Evolutionary conservation across 2,329 filamentous ascomycete species (phyloP).

Genomic region (Alternaria gansuensis): DNA sequence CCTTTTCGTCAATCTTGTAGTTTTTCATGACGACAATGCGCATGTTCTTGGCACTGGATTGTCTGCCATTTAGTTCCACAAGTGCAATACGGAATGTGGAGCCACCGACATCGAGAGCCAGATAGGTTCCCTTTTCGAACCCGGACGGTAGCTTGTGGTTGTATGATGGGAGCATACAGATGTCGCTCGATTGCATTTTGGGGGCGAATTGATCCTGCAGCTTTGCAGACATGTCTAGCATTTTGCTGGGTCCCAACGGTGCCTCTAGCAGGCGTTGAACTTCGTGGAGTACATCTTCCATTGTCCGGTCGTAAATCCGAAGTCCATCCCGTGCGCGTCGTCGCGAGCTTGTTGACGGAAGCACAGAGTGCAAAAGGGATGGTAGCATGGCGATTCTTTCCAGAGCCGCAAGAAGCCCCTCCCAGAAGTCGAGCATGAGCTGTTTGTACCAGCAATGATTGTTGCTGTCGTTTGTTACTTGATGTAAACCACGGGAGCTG

Average conservation of each 20-base stretch:
- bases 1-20: slow-evolving; percentile 64
- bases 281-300: slow-evolving; percentile 60
- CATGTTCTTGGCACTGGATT: slow-evolving; percentile 58
- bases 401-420: slow-evolving; percentile 50
- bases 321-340: slow-evolving; percentile 52
- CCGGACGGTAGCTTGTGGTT: slow-evolving; percentile 69
- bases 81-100: slow-evolving; percentile 71
- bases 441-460: slow-evolving; percentile 45
- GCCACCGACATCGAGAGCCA: slow-evolving; percentile 72
- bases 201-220: slow-evolving; percentile 63
- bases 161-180: slow-evolving; percentile 72
- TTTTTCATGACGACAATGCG: slow-evolving; percentile 64
- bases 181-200: slow-evolving; percentile 64
- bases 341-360: slow-evolving; percentile 46
- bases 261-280: slow-evolving; percentile 56
- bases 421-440: slow-evolving; percentile 54
- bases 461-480: slow-evolving; percentile 26
- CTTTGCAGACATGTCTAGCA: slow-evolving; percentile 57
- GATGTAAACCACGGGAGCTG: slow-evolving; percentile 34
- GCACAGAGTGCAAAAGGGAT: slow-evolving; percentile 51
- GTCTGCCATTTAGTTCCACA: slow-evolving; percentile 63
- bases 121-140: slow-evolving; percentile 66
- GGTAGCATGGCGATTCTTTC: slow-evolving; percentile 54
- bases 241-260: slow-evolving; percentile 52
- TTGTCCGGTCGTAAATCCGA: slow-evolving; percentile 55